Percentiles rank a stretch among this genome's conserved stretches.
Evolutionary conservation across 768 basidiomycete species (phyloP).

Genomic region (Leucosporidium scottii): DNA sequence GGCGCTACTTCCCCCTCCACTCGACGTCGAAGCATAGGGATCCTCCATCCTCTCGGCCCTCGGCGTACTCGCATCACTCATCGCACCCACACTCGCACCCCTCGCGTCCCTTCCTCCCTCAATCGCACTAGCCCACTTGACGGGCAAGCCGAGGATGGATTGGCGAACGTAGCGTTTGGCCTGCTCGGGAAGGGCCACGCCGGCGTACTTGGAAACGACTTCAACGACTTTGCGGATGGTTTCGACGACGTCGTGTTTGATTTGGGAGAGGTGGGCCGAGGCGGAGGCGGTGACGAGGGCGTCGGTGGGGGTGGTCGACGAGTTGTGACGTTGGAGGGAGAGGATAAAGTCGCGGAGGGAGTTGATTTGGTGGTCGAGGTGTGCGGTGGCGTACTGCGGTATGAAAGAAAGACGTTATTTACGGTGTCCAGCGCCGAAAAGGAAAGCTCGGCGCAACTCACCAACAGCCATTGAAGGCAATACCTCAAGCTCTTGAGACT

Average conservation of each 20-base stretch:
- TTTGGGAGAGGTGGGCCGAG: constrained; percentile 56
- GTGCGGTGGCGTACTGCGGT: constrained; percentile 71
- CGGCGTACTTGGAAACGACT: constrained; percentile 76
- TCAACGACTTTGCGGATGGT: constrained; percentile 85
- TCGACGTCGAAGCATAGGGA: neutral
- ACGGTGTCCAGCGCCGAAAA: neutral
- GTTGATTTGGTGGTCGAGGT: constrained; percentile 79
- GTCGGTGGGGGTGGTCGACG: constrained; percentile 36
- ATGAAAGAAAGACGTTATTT: no score
- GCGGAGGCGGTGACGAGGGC: constrained; percentile 49
- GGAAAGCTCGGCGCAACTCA: neutral
- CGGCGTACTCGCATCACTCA: constrained; percentile 1
- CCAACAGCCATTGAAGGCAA: constrained; percentile 73
- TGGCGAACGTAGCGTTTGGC: constrained; percentile 64
- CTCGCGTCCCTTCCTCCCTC: constrained; percentile 34
- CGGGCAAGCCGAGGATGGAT: constrained; percentile 72
- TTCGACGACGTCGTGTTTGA: constrained; percentile 74
- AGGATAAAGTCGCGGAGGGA: constrained; percentile 76
- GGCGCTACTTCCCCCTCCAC: constrained; percentile 37
- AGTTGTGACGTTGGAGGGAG: constrained; percentile 42
- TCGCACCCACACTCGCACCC: constrained; percentile 3
- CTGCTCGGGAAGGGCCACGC: constrained; percentile 76
- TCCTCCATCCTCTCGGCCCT: constrained; percentile 21
- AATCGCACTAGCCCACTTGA: constrained; percentile 60
- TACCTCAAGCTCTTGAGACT: constrained; percentile 79